Conservation (phyloP, 208 protist species). For the Crithidia expoeki region DNA sequence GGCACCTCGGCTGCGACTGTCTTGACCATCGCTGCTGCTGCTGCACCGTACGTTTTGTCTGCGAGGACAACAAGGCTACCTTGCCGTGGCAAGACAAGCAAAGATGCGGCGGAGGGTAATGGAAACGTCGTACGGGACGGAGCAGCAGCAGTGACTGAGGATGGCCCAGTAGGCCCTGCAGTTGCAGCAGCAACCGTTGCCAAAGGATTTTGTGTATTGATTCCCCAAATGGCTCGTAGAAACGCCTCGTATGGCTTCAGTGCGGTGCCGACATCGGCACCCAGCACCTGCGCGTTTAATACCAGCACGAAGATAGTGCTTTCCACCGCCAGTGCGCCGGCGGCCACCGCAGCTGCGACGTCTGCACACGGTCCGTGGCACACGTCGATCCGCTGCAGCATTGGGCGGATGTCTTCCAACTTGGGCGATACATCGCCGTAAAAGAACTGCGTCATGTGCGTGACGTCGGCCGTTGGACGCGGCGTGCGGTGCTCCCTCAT, state of each 20-base stretch:
- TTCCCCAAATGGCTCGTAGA: slow-evolving; percentile 22
- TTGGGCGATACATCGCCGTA: slow-evolving; percentile 34
- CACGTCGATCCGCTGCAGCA: slow-evolving; percentile 27
- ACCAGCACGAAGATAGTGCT: slow-evolving; percentile 29
- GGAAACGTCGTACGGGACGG: background rate
- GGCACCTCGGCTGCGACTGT: slow-evolving; percentile 7
- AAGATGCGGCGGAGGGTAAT: background rate
- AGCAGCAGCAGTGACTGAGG: background rate
- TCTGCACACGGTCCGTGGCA: background rate
- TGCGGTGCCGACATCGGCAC: slow-evolving; percentile 1
- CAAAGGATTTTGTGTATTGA: background rate
- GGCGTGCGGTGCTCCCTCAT: slow-evolving; percentile 12
- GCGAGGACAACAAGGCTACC: slow-evolving; percentile 28
- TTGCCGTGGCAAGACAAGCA: background rate
- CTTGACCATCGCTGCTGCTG: slow-evolving; percentile 15
- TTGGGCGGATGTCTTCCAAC: slow-evolving; percentile 22
- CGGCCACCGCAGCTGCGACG: background rate
- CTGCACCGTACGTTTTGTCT: slow-evolving; percentile 23
- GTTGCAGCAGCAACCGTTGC: background rate
- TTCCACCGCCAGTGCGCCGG: slow-evolving; percentile 7
- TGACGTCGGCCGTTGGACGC: slow-evolving; percentile 2
- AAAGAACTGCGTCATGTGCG: slow-evolving; percentile 36
- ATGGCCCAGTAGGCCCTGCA: background rate
- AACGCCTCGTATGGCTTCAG: slow-evolving; percentile 15
- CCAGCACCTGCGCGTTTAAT: slow-evolving; percentile 27